These are phyloP conservation scores for Lentinus tigrinus DNA, from an alignment of 768 basidiomycete species.

Conservation along the genomic window DNA sequence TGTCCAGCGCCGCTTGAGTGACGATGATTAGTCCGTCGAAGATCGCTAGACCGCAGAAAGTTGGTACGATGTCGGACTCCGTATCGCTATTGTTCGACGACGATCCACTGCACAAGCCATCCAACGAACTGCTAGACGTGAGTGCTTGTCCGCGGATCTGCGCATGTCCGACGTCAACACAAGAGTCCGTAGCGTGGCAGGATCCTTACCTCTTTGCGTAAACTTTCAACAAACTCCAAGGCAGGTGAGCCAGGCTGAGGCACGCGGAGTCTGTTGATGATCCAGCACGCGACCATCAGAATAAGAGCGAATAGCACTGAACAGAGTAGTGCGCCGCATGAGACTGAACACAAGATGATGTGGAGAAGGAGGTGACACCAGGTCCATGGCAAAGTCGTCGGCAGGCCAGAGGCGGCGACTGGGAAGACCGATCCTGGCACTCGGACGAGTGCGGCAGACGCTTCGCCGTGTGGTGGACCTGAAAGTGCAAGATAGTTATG, in stretches of 20 bases:
- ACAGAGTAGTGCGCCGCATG: background rate
- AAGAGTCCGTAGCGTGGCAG: background rate
- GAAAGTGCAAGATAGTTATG: too few relatives aligned
- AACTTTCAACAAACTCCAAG: background rate
- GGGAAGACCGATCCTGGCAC: too few relatives aligned
- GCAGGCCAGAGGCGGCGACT: background rate
- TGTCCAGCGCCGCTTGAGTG: background rate
- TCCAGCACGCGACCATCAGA: background rate
- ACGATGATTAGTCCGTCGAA: background rate
- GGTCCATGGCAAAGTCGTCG: background rate
- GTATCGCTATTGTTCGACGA: background rate
- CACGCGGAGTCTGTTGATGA: constrained; percentile 1
- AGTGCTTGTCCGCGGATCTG: background rate
- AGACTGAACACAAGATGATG: background rate
- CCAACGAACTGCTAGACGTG: background rate
- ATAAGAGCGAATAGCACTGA: background rate
- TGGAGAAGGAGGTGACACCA: background rate
- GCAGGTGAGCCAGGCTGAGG: background rate
- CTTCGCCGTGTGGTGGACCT: too few relatives aligned
- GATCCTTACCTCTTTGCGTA: background rate
- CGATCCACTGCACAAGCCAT: too few relatives aligned
- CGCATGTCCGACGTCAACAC: background rate
- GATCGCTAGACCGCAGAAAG: background rate
- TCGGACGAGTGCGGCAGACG: too few relatives aligned
- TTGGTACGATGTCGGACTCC: background rate